These are phyloP conservation scores for Penicillium sp. DNA, from an alignment of 2,329 filamentous ascomycete genomes.

Conservation along the genomic window DNA sequence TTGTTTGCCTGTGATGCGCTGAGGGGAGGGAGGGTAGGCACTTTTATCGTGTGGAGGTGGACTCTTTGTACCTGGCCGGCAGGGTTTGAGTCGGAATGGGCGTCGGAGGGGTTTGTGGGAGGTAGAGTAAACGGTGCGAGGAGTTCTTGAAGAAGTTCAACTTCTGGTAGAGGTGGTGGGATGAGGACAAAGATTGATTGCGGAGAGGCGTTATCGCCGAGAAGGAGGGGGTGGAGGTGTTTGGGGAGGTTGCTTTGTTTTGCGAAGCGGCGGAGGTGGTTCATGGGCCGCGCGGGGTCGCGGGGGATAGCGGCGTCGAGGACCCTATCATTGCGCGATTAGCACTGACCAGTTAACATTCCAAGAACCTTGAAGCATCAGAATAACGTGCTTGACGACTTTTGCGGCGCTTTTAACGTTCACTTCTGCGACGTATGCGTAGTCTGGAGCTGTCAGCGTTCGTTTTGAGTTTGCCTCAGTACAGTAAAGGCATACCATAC, in stretches of 20 bases:
- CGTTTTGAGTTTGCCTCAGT: neutral
- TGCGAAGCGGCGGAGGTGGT: conserved; percentile 49
- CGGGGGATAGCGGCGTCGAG: conserved; percentile 45
- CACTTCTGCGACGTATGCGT: conserved; percentile 51
- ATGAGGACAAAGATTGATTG: conserved; percentile 49
- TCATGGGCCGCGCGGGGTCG: conserved; percentile 37
- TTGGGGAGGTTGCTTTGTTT: conserved; percentile 42
- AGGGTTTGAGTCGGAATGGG: conserved; percentile 3
- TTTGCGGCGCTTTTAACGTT: conserved; percentile 50
- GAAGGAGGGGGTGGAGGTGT: conserved; percentile 29
- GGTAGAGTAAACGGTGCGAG: conserved; percentile 48
- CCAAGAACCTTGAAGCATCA: neutral
- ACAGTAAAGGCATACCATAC: conserved; percentile 39
- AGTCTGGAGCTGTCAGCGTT: conserved; percentile 32
- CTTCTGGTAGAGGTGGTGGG: conserved; percentile 45
- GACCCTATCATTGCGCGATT: conserved; percentile 36
- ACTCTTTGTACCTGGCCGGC: conserved; percentile 23
- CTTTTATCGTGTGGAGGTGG: conserved; percentile 36
- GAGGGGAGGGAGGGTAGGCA: conserved; percentile 49
- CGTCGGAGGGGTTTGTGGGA: conserved; percentile 23
- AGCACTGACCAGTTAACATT: neutral
- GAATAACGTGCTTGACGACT: conserved; percentile 46
- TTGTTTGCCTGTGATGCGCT: conserved; percentile 45
- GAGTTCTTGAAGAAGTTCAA: conserved; percentile 38
- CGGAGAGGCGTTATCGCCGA: conserved; percentile 25